phyloP scores from a whole-genome alignment of 768 basidiomycete species.

The Butyriboletus loyo region DNA sequence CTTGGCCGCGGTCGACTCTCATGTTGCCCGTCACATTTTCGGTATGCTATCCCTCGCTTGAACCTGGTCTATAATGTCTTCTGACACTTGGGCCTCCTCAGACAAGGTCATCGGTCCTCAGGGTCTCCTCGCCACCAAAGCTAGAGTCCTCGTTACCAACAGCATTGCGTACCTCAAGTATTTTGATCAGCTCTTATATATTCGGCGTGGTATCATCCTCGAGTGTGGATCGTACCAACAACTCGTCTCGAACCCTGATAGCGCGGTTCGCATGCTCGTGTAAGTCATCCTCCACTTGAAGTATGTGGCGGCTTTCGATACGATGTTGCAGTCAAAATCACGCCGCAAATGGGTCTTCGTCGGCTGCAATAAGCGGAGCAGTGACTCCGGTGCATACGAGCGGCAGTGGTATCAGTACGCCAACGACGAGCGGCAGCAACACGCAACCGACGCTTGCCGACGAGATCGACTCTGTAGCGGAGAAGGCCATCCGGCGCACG shows the following conservation, averaged over 20 bases:
- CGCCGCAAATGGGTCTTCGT: slow-evolving; percentile 40
- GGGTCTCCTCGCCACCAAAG: slow-evolving; percentile 79
- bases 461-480: slow-evolving; percentile 37
- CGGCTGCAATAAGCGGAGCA: slow-evolving; percentile 38
- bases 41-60: slow-evolving; percentile 37
- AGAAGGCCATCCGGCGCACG: slow-evolving; percentile 54
- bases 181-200: slow-evolving; percentile 70
- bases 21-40: slow-evolving; percentile 84
- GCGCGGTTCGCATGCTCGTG: slow-evolving; percentile 75
- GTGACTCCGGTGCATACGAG: slow-evolving; percentile 48
- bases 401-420: slow-evolving; percentile 18
- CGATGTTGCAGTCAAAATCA: slow-evolving; percentile 41
- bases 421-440: slow-evolving; percentile 19
- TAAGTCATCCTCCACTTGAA: slow-evolving; percentile 34
- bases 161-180: slow-evolving; percentile 78
- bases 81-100: slow-evolving; percentile 24
- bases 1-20: slow-evolving; percentile 81
- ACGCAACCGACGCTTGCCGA: slow-evolving; percentile 22
- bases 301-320: background rate
- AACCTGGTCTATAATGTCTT: background rate
- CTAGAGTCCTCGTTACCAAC: slow-evolving; percentile 84
- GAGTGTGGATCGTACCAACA: slow-evolving; percentile 68
- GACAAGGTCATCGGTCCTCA: slow-evolving; percentile 85
- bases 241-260: slow-evolving; percentile 55
- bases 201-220: slow-evolving; percentile 79